These are phyloP conservation scores for Phytophthora melonis DNA, from an alignment of 352 stramenopile genomes.

Conservation along the genomic window DNA sequence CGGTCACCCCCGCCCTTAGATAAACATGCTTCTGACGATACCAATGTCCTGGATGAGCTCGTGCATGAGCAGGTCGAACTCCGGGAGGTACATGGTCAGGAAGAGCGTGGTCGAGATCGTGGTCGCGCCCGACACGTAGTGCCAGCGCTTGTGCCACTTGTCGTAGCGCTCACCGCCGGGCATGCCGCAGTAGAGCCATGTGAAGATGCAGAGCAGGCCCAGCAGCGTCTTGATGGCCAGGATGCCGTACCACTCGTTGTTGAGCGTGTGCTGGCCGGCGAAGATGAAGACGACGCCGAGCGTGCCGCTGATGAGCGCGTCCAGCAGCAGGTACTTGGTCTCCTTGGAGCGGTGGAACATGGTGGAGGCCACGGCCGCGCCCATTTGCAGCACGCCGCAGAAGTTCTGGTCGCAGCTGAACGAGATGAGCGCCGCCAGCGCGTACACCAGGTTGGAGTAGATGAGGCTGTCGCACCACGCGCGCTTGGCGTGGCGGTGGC, in stretches of 20 bases:
- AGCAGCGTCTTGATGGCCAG: slow-evolving; percentile 71
- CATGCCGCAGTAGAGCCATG: slow-evolving; percentile 85
- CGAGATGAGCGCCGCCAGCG: slow-evolving; percentile 72
- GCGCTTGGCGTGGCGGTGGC: slow-evolving; percentile 53
- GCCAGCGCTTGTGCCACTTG: slow-evolving; percentile 83
- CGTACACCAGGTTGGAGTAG: slow-evolving; percentile 87
- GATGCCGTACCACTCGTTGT: slow-evolving; percentile 84
- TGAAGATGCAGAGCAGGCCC: slow-evolving; percentile 69
- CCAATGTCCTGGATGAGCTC: slow-evolving; percentile 74
- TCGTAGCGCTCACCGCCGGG: slow-evolving; percentile 80
- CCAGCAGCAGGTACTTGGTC: slow-evolving; percentile 82
- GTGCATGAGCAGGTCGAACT: slow-evolving; percentile 85
- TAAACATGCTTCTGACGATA: slow-evolving; percentile 57
- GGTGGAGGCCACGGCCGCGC: slow-evolving; percentile 71
- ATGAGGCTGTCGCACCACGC: slow-evolving; percentile 83
- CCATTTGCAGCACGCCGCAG: slow-evolving; percentile 76
- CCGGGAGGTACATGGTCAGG: slow-evolving; percentile 76
- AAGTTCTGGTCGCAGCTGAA: slow-evolving; percentile 79
- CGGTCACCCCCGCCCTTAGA: slow-evolving; percentile 33
- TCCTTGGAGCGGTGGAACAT: slow-evolving; percentile 88
- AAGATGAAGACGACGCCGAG: slow-evolving; percentile 78
- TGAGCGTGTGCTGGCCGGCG: slow-evolving; percentile 67
- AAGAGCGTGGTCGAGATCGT: slow-evolving; percentile 82
- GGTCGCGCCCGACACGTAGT: slow-evolving; percentile 83
- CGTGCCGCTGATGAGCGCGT: slow-evolving; percentile 81